Percentiles rank a stretch among this genome's conserved stretches.
phyloP scores from a whole-genome alignment of 2,329 filamentous ascomycete genomes.

The Aspergillus pseudoglaucus region DNA sequence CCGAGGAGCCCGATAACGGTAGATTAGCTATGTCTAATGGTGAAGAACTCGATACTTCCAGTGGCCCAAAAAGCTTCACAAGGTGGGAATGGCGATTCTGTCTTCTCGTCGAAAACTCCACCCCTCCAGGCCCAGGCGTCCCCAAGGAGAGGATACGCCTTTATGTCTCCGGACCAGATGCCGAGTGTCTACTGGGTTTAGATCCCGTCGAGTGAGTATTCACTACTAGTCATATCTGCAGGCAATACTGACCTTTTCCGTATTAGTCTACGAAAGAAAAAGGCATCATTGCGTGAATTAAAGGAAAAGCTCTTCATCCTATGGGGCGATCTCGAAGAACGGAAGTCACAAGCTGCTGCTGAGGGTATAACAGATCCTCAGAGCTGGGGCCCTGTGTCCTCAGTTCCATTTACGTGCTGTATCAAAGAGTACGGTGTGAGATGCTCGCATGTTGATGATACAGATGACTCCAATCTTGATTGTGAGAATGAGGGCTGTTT shows the following conservation, averaged over 20 bases:
- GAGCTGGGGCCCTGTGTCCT: constrained; percentile 34
- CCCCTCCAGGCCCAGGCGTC: constrained; percentile 26
- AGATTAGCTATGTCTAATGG: constrained; percentile 38
- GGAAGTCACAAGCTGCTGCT: constrained; percentile 42
- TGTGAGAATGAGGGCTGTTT: constrained; percentile 36
- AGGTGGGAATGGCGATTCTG: constrained; percentile 81
- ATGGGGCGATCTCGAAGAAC: constrained; percentile 81
- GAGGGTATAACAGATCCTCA: constrained; percentile 10
- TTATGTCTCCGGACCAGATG: constrained; percentile 57
- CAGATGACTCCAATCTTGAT: constrained; percentile 28
- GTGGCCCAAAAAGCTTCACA: constrained; percentile 14
- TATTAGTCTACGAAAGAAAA: constrained; percentile 52
- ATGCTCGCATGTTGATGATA: constrained; percentile 23
- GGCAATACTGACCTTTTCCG: neutral
- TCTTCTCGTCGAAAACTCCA: constrained; percentile 67
- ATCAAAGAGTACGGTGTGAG: constrained; percentile 63
- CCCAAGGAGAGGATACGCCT: constrained; percentile 55
- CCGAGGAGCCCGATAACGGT: constrained; percentile 46
- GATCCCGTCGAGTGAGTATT: constrained; percentile 49
- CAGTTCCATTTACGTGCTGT: constrained; percentile 62
- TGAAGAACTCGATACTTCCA: constrained; percentile 25
- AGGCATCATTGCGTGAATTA: constrained; percentile 46
- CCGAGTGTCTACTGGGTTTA: constrained; percentile 50
- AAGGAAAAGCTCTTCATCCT: constrained; percentile 67
- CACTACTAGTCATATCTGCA: neutral